A percentile compares a stretch with the other conserved stretches of the same genome.
phyloP scores from a whole-genome alignment of 768 basidiomycete species.

The Tylopilus felleus region DNA sequence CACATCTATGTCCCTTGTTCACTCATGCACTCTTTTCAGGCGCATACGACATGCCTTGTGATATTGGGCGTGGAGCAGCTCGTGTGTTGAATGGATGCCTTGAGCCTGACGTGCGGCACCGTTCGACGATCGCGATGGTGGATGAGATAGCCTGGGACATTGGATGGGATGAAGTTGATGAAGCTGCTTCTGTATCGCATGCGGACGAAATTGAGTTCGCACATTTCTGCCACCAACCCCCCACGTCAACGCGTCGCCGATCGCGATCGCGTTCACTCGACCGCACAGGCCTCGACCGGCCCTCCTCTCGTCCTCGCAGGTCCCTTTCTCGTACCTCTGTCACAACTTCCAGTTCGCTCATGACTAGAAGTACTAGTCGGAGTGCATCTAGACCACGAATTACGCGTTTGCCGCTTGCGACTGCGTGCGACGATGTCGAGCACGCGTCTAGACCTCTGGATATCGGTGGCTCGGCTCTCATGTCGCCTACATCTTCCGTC shows the following conservation, averaged over 20 bases:
- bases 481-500: conserved; percentile 21
- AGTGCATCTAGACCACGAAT: conserved; percentile 40
- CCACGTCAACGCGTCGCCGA: conserved; percentile 16
- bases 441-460: conserved; percentile 25
- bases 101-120: conserved; percentile 51
- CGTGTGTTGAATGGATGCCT: conserved; percentile 79
- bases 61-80: conserved; percentile 59
- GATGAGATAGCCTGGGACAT: conserved; percentile 80
- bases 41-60: conserved; percentile 53
- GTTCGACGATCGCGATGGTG: conserved; percentile 83
- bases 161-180: conserved; percentile 58
- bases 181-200: conserved; percentile 26
- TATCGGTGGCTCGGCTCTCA: conserved; percentile 21
- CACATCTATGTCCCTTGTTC: not conserved
- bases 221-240: conserved; percentile 15
- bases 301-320: conserved; percentile 36
- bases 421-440: conserved; percentile 26
- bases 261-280: conserved; percentile 32
- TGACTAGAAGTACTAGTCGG: conserved; percentile 38
- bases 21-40: conserved; percentile 40
- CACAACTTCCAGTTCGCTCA: conserved; percentile 37
- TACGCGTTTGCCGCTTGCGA: conserved; percentile 22
- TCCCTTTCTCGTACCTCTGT: conserved; percentile 51
- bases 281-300: conserved; percentile 5
- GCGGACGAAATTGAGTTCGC: conserved; percentile 29